Percentiles rank a stretch among this genome's conserved stretches.
Evolutionary conservation across 2,329 filamentous ascomycete genomes (phyloP).

Genomic region (Chaetomium olivaceum): DNA sequence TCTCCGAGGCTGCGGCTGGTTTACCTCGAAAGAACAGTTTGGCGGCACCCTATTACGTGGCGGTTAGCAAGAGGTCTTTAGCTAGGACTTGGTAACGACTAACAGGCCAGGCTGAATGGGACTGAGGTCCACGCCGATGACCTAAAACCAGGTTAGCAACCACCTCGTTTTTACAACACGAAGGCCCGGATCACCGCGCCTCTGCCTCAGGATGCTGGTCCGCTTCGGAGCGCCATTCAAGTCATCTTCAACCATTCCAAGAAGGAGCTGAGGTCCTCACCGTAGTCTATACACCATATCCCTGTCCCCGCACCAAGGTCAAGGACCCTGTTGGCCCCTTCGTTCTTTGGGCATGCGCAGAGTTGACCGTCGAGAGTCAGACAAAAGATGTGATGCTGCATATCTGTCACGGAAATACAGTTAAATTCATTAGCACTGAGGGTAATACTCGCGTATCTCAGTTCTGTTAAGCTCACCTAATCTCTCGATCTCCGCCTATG

Average conservation of each 20-base stretch:
- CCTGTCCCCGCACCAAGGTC: conserved; percentile 31
- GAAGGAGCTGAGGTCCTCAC: not conserved
- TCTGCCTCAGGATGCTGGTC: conserved; percentile 28
- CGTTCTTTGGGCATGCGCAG: conserved; percentile 24
- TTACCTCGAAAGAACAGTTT: conserved; percentile 28
- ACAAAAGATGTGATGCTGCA: conserved; percentile 29
- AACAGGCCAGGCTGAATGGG: conserved; percentile 25
- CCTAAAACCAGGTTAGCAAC: conserved; percentile 2
- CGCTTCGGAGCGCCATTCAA: not conserved
- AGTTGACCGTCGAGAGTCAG: conserved; percentile 26
- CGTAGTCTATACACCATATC: conserved; percentile 32
- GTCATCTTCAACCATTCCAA: not conserved
- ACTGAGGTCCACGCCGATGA: conserved; percentile 27
- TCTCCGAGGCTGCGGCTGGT: no score
- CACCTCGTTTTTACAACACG: not conserved
- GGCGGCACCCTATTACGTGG: conserved; percentile 23
- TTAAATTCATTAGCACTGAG: not conserved
- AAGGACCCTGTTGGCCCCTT: conserved; percentile 27
- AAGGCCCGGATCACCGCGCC: not conserved
- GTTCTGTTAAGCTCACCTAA: not conserved
- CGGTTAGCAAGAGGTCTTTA: not conserved
- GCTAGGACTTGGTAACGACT: not conserved
- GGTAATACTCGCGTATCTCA: not conserved
- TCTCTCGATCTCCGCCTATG: conserved; percentile 1
- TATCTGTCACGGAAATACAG: conserved; percentile 13